phyloP scores from a whole-genome alignment of 2,329 filamentous ascomycete species.

The Colletotrichum tabaci region DNA sequence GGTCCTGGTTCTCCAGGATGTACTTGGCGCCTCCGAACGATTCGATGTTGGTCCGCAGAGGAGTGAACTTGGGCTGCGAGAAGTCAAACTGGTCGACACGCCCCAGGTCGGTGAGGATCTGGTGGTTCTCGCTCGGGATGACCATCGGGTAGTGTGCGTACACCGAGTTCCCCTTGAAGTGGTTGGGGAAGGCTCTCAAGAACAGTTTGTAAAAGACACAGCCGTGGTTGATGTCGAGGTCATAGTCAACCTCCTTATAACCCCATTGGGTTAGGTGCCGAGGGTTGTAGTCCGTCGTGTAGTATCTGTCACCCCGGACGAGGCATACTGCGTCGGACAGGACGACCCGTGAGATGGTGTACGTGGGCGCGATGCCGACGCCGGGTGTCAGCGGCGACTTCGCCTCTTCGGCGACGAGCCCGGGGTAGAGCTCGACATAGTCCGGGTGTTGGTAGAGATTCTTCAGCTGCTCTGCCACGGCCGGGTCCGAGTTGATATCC shows the following conservation, averaged over 20 bases:
- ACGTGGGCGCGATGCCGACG: conserved; percentile 81
- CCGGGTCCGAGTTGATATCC: conserved; percentile 85
- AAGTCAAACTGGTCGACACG: conserved; percentile 80
- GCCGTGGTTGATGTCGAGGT: conserved; percentile 82
- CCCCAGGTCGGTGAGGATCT: conserved; percentile 77
- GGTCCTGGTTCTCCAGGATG: conserved; percentile 72
- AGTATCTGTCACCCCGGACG: conserved; percentile 83
- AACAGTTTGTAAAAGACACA: conserved; percentile 90
- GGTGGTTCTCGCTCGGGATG: conserved; percentile 79
- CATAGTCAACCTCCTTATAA: conserved; percentile 80
- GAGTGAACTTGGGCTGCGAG: conserved; percentile 68
- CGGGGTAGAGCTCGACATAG: conserved; percentile 85
- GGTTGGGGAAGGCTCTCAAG: conserved; percentile 82
- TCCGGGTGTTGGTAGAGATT: conserved; percentile 84
- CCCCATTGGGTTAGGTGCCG: conserved; percentile 88
- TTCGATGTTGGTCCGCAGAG: conserved; percentile 68
- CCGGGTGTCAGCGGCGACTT: conserved; percentile 82
- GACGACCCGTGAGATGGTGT: conserved; percentile 83
- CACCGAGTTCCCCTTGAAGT: conserved; percentile 83
- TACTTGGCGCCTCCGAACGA: conserved; percentile 74
- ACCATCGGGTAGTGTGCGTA: conserved; percentile 86
- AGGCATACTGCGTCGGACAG: conserved; percentile 85
- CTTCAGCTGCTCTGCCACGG: conserved; percentile 75
- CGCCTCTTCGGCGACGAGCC: conserved; percentile 81
- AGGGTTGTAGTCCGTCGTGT: conserved; percentile 83